A percentile compares a stretch with the other conserved stretches of the same genome.
phyloP scores from a whole-genome alignment of 2,329 filamentous ascomycete species.

The Ophiostoma novo-ulmi region DNA sequence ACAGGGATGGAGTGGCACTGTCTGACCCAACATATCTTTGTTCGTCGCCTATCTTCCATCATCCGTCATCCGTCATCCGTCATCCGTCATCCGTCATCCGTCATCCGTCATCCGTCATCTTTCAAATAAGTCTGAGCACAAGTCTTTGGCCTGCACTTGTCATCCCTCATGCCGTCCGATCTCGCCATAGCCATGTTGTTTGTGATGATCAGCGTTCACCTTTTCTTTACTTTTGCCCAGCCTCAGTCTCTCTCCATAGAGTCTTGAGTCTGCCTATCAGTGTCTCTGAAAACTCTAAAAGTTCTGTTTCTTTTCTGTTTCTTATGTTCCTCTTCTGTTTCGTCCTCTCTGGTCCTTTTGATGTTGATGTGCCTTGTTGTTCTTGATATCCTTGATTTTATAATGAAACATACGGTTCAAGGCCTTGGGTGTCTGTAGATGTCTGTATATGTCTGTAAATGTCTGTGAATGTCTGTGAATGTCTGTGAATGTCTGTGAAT shows the following conservation, averaged over 20 bases:
- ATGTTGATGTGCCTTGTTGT: background rate
- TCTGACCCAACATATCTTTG: background rate
- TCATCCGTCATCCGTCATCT: too few species aligned
- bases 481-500: background rate
- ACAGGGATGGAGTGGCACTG: background rate
- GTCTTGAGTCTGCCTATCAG: background rate
- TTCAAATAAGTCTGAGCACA: too few species aligned
- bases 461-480: background rate
- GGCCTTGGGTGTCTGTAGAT: background rate
- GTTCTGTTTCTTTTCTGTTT: background rate
- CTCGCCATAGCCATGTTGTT: background rate
- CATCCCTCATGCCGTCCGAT: background rate
- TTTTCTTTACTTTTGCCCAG: background rate
- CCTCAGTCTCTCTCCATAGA: background rate
- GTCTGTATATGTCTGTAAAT: background rate
- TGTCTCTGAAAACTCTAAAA: background rate
- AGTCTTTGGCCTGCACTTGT: too few species aligned
- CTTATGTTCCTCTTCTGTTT: background rate
- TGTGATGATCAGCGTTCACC: background rate
- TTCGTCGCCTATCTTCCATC: too few species aligned
- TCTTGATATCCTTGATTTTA: conserved; percentile 2
- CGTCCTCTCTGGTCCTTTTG: background rate
- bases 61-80: background rate
- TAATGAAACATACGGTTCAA: background rate
- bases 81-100: background rate